phyloP scores from a whole-genome alignment of 2,329 filamentous ascomycete species.

The Lojkania enalia region DNA sequence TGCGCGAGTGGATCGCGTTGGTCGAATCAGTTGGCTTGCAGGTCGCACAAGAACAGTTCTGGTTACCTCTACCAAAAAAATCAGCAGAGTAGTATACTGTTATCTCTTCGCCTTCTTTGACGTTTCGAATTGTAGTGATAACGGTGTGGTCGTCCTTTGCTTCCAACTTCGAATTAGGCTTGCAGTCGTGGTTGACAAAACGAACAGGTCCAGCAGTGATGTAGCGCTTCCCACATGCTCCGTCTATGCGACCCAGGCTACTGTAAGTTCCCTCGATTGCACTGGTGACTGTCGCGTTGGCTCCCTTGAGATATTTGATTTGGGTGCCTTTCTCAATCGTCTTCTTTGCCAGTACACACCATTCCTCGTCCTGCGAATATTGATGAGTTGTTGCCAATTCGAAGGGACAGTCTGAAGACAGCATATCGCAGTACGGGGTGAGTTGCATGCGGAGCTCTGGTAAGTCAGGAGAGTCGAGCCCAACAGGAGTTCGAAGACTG shows the following conservation, averaged over 20 bases:
- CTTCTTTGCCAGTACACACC: neutral
- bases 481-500: neutral
- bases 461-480: neutral
- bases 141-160: neutral
- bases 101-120: neutral
- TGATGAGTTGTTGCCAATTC: neutral
- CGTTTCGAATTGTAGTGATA: neutral
- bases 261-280: neutral
- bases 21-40: neutral
- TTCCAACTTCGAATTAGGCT: neutral
- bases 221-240: neutral
- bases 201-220: neutral
- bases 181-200: neutral
- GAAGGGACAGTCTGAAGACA: neutral
- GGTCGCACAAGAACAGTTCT: neutral
- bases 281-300: neutral
- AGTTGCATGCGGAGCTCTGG: neutral
- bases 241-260: neutral
- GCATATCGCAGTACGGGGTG: neutral
- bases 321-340: neutral
- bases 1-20: neutral
- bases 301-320: neutral
- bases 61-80: neutral
- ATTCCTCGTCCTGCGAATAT: neutral
- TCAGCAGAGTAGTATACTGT: neutral